Evolutionary conservation across 768 basidiomycete genomes (phyloP).

Genomic region (Lactifluus piperatus): DNA sequence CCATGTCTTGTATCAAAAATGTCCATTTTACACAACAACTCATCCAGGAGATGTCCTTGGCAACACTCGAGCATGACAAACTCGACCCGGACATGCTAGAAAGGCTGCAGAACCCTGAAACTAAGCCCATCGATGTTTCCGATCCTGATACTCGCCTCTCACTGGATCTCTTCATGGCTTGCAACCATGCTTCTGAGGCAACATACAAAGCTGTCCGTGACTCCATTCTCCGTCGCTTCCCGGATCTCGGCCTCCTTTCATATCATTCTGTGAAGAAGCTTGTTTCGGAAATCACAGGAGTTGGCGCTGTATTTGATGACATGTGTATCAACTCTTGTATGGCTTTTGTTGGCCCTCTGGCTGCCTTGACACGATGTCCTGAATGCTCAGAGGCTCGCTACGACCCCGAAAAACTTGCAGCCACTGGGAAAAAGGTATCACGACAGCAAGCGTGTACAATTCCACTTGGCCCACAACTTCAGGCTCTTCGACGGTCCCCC

Average conservation of each 20-base stretch:
- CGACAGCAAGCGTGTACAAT: too few species aligned
- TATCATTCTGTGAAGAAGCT: background rate
- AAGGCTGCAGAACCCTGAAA: background rate
- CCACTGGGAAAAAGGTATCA: background rate
- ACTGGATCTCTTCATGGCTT: background rate
- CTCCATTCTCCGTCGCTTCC: background rate
- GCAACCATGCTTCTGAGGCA: background rate
- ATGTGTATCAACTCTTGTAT: background rate
- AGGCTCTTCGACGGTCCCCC: too few species aligned
- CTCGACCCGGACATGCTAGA: background rate
- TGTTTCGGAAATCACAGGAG: background rate
- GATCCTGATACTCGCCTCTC: background rate
- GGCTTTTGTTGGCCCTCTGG: background rate
- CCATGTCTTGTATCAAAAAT: too few species aligned
- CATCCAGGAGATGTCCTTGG: background rate
- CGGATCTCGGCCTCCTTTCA: background rate
- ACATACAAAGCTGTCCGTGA: background rate
- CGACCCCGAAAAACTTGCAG: too few species aligned
- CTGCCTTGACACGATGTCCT: background rate
- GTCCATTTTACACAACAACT: background rate
- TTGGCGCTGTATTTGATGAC: background rate
- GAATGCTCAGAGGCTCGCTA: too few species aligned
- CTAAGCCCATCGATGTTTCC: background rate
- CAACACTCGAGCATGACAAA: background rate
- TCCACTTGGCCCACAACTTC: too few species aligned